These are phyloP conservation scores for Ophiostoma angusticollis DNA, from an alignment of 2,329 filamentous ascomycete genomes.

Conservation along the genomic window DNA sequence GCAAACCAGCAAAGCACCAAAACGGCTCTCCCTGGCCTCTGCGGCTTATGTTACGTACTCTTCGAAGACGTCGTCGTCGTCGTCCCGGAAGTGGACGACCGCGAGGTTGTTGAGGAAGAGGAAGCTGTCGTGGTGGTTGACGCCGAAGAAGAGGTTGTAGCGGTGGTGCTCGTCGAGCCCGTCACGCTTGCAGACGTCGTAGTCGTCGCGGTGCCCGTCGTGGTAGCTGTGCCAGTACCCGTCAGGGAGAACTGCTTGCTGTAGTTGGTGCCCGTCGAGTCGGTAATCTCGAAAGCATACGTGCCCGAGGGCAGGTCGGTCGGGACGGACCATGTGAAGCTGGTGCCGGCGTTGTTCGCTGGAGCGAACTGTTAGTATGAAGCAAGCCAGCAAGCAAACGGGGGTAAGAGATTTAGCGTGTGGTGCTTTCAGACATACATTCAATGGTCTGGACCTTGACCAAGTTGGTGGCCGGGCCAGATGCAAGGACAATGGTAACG, in stretches of 20 bases:
- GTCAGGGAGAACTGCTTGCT: slow-evolving; percentile 25
- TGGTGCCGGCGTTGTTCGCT: slow-evolving; percentile 24
- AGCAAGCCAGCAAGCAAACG: no score
- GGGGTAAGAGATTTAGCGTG: neutral
- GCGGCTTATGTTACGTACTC: no score
- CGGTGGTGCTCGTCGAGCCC: slow-evolving; percentile 5
- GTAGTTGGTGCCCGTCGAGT: slow-evolving; percentile 30
- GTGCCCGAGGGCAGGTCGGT: slow-evolving; percentile 24
- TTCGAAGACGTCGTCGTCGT: slow-evolving; percentile 1
- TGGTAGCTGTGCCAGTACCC: slow-evolving; percentile 12
- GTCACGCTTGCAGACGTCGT: slow-evolving; percentile 14
- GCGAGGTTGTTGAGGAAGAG: neutral
- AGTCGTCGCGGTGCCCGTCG: slow-evolving; percentile 10
- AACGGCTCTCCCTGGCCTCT: no score
- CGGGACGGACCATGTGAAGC: slow-evolving; percentile 27
- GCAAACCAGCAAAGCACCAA: neutral
- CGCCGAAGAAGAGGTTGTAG: neutral
- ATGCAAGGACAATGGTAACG: slow-evolving; percentile 30
- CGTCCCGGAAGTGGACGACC: slow-evolving; percentile 1
- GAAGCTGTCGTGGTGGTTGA: no score
- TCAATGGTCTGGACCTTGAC: slow-evolving; percentile 22
- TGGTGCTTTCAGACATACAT: slow-evolving; percentile 27
- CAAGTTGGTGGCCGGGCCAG: slow-evolving; percentile 25
- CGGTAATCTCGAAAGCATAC: slow-evolving; percentile 34
- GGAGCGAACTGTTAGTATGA: no score